Conservation (phyloP, 768 basidiomycete genomes). For the Rhizopogon vesiculosus region DNA sequence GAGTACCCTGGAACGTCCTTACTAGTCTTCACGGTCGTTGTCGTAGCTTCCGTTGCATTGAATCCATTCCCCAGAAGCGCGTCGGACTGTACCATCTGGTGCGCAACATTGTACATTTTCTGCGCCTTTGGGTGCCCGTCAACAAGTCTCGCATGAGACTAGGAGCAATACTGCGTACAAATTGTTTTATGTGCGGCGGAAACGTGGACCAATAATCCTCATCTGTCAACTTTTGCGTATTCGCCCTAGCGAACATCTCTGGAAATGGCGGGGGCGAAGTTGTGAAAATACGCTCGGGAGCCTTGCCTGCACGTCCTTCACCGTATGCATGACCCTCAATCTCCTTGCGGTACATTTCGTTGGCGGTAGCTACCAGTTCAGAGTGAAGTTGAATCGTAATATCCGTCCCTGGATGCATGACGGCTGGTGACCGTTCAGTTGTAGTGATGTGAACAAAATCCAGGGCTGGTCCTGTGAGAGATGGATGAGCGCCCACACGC, state of each 20-base stretch:
- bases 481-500: conserved; percentile 16
- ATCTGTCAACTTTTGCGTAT: conserved; percentile 31
- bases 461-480: conserved; percentile 35
- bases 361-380: conserved; percentile 56
- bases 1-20: conserved; percentile 33
- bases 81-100: conserved; percentile 54
- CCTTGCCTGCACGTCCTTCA: conserved; percentile 21
- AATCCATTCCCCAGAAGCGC: conserved; percentile 32
- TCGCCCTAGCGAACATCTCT: conserved; percentile 17
- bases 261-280: conserved; percentile 9
- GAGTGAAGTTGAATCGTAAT: conserved; percentile 42
- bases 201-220: conserved; percentile 70
- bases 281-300: conserved; percentile 11
- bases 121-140: conserved; percentile 39
- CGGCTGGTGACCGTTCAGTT: conserved; percentile 34
- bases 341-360: conserved; percentile 52
- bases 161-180: conserved; percentile 44
- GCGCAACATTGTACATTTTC: conserved; percentile 66
- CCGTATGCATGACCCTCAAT: conserved; percentile 23
- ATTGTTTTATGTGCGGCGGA: conserved; percentile 63
- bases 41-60: conserved; percentile 25
- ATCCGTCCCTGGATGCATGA: conserved; percentile 25
- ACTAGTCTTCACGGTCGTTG: conserved; percentile 12
- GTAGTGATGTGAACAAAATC: conserved; percentile 45
- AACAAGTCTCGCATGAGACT: conserved; percentile 23